phyloP scores from a whole-genome alignment of 345 rosid species.

The Syzygium oleosum region DNA sequence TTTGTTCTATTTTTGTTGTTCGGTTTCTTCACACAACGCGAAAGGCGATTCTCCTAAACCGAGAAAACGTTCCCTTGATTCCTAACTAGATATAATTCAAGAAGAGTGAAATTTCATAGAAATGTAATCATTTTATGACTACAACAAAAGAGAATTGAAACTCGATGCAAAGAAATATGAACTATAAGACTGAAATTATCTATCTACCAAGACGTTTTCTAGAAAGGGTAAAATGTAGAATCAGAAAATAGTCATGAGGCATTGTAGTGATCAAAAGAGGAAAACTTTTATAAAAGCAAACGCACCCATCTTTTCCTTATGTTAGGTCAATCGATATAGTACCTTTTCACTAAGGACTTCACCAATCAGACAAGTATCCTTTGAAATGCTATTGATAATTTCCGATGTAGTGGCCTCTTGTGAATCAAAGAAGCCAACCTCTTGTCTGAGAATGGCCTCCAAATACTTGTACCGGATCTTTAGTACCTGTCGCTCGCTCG shows the following conservation, averaged over 20 bases:
- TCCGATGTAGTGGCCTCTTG: conserved; percentile 73
- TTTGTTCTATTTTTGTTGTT: not conserved
- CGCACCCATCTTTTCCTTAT: not conserved
- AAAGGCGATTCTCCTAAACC: not conserved
- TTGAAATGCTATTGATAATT: conserved; percentile 65
- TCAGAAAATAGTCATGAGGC: not conserved
- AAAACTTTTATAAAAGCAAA: not conserved
- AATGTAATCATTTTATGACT: not conserved
- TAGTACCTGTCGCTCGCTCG: conserved; percentile 78
- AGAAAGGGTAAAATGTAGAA: not conserved
- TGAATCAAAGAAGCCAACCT: conserved; percentile 80
- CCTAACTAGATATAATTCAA: not conserved
- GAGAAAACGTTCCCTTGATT: not conserved
- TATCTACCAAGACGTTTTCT: not conserved
- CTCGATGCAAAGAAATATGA: not conserved
- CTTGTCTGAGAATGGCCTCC: conserved; percentile 76
- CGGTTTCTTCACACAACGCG: not conserved
- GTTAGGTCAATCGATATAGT: not conserved
- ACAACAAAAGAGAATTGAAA: not conserved
- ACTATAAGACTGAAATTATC: not conserved
- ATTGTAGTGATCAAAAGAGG: not conserved
- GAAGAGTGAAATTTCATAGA: not conserved
- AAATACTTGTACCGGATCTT: conserved; percentile 79
- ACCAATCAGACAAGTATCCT: conserved; percentile 68
- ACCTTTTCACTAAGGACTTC: conserved; percentile 90